phyloP scores from a whole-genome alignment of 2,329 filamentous ascomycete genomes.

The Talaromyces sp. region DNA sequence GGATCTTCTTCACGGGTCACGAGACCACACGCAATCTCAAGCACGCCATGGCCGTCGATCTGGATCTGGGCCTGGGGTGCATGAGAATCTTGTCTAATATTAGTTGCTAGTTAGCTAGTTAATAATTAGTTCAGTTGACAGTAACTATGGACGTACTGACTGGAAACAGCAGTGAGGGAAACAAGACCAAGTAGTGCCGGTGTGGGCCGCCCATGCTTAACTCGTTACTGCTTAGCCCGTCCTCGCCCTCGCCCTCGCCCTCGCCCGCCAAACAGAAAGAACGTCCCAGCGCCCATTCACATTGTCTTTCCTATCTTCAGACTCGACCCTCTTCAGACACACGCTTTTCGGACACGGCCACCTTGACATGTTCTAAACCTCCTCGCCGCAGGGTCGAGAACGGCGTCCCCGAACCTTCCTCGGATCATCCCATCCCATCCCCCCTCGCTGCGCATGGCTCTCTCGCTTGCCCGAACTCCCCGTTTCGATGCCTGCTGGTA shows the following conservation, averaged over 20 bases:
- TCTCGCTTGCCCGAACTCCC: conserved; percentile 18
- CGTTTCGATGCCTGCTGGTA: conserved; percentile 38
- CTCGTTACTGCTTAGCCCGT: not conserved
- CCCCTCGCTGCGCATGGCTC: conserved; percentile 9
- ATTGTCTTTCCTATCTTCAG: not conserved
- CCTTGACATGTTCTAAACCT: not conserved
- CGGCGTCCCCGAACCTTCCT: too few relatives aligned
- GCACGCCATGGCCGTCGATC: not conserved
- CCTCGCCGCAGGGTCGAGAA: not conserved
- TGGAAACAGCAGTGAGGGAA: too few relatives aligned
- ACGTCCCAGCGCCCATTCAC: not conserved
- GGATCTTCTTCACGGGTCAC: not conserved
- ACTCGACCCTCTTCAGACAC: not conserved
- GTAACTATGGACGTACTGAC: too few relatives aligned
- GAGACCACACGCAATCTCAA: not conserved
- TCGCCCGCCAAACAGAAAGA: not conserved
- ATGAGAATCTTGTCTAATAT: not conserved
- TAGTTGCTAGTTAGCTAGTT: too few relatives aligned
- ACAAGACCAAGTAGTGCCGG: not conserved
- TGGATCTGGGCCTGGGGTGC: not conserved
- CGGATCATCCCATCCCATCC: not conserved
- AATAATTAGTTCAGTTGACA: too few relatives aligned
- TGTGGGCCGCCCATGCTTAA: too few relatives aligned
- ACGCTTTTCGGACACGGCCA: not conserved
- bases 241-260: too few relatives aligned